A percentile compares a stretch with the other conserved stretches of the same genome.
Evolutionary conservation across 1,284 basidiomycete genomes (phyloP).

Genomic region (Apiotrichum gracile): DNA sequence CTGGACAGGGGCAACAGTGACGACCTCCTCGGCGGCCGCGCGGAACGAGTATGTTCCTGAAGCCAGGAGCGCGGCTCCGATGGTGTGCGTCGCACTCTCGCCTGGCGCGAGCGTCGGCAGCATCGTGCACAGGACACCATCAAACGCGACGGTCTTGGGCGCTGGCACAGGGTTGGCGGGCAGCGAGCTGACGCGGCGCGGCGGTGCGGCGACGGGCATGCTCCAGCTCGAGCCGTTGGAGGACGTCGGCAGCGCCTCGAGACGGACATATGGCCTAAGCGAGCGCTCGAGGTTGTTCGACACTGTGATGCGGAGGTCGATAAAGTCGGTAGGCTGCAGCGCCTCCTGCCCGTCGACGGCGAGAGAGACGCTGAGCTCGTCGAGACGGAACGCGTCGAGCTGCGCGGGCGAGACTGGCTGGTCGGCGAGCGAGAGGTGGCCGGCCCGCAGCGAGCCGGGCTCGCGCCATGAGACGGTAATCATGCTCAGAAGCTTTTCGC

Average conservation of each 20-base stretch:
- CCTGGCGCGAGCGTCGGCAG: slow-evolving; percentile 56
- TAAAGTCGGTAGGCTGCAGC: slow-evolving; percentile 54
- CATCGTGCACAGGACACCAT: slow-evolving; percentile 60
- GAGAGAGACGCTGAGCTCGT: slow-evolving; percentile 56
- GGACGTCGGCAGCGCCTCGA: slow-evolving; percentile 36
- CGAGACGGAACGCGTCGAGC: slow-evolving; percentile 63
- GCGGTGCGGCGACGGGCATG: slow-evolving; percentile 11
- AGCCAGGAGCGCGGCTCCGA: slow-evolving; percentile 67
- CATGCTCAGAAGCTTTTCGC: slow-evolving; percentile 70
- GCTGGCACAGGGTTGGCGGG: slow-evolving; percentile 49
- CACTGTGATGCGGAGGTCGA: slow-evolving; percentile 49
- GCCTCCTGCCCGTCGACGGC: slow-evolving; percentile 45
- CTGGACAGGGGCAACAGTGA: neutral
- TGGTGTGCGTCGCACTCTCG: slow-evolving; percentile 54
- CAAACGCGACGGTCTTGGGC: slow-evolving; percentile 61
- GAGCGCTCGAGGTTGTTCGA: slow-evolving; percentile 53
- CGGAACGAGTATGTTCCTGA: slow-evolving; percentile 64
- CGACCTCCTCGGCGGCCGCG: slow-evolving; percentile 48
- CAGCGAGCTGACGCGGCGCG: slow-evolving; percentile 10
- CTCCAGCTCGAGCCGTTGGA: slow-evolving; percentile 28
- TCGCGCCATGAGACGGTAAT: slow-evolving; percentile 75
- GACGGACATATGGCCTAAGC: slow-evolving; percentile 26
- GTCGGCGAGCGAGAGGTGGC: slow-evolving; percentile 66
- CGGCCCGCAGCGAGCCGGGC: slow-evolving; percentile 67
- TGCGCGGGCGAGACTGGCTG: slow-evolving; percentile 69